Conservation (phyloP, 2,329 filamentous ascomycete genomes). For the Calonectria multiphialidica region DNA sequence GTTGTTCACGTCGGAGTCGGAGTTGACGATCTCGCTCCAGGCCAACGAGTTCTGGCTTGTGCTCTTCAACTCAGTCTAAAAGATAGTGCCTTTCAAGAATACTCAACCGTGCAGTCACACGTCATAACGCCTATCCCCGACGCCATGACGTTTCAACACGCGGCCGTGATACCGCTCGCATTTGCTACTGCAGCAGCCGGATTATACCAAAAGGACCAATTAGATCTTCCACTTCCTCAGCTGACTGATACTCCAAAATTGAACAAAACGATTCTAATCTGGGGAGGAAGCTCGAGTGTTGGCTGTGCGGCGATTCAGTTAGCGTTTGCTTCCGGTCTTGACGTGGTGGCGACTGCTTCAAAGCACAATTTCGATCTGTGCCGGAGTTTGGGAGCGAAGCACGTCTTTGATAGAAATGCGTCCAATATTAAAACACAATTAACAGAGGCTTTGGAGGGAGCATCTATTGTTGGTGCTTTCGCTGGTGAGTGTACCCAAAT, state of each 20-base stretch:
- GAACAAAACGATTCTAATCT: background rate
- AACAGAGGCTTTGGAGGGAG: background rate
- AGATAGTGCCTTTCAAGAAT: background rate
- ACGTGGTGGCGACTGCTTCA: background rate
- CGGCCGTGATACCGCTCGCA: background rate
- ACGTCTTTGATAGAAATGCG: background rate
- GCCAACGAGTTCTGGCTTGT: background rate
- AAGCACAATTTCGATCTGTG: background rate
- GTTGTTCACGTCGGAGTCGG: background rate
- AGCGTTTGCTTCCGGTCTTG: background rate
- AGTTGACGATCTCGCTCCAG: background rate
- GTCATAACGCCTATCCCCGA: background rate
- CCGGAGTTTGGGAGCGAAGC: background rate
- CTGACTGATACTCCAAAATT: background rate
- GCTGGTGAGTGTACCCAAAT: background rate
- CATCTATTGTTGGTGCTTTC: background rate
- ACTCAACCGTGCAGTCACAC: background rate
- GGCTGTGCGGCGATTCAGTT: background rate
- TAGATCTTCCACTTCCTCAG: background rate
- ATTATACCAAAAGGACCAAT: background rate
- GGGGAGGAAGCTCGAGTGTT: background rate
- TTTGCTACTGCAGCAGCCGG: background rate
- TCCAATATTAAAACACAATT: background rate
- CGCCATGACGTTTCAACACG: background rate
- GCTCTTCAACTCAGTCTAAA: background rate